phyloP scores from a whole-genome alignment of 2,329 filamentous ascomycete genomes.

The Claviceps humidiphila region DNA sequence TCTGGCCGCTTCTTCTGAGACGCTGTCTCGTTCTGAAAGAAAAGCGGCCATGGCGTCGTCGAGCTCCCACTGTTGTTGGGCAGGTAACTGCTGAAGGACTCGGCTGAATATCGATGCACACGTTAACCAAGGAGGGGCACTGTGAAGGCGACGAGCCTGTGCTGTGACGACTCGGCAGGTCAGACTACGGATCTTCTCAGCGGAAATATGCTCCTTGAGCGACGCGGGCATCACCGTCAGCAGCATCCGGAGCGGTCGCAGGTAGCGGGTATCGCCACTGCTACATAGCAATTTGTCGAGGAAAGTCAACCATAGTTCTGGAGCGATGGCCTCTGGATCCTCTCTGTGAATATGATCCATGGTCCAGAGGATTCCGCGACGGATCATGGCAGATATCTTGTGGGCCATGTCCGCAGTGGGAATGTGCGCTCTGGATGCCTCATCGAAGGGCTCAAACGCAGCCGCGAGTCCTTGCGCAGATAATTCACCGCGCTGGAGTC shows the following conservation, averaged over 20 bases:
- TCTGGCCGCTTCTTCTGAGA: conserved; percentile 4
- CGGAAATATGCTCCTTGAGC: conserved; percentile 6
- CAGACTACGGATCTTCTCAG: conserved; percentile 6
- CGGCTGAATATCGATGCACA: conserved; percentile 10
- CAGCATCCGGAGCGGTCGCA: conserved; percentile 9
- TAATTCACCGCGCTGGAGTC: conserved; percentile 7
- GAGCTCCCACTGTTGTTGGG: conserved; percentile 5
- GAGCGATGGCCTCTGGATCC: conserved; percentile 1
- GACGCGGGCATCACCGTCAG: conserved; percentile 9
- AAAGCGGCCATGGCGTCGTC: conserved; percentile 6
- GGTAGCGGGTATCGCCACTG: conserved; percentile 7
- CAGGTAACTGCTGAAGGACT: conserved; percentile 6
- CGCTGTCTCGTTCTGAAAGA: conserved; percentile 5
- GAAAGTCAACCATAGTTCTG: conserved; percentile 11
- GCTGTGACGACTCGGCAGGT: conserved; percentile 7
- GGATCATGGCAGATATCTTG: conserved; percentile 10
- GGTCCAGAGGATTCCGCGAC: conserved; percentile 9
- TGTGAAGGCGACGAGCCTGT: conserved; percentile 10
- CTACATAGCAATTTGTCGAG: conserved; percentile 5
- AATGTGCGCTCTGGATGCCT: conserved; percentile 6
- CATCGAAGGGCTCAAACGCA: conserved; percentile 12
- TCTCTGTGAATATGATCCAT: conserved; percentile 7
- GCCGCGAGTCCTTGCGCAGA: conserved; percentile 6
- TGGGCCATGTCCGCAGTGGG: conserved; percentile 6
- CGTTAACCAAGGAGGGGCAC: conserved; percentile 8